phyloP scores from a whole-genome alignment of 208 protist genomes.

The Leishmania guyanensis region DNA sequence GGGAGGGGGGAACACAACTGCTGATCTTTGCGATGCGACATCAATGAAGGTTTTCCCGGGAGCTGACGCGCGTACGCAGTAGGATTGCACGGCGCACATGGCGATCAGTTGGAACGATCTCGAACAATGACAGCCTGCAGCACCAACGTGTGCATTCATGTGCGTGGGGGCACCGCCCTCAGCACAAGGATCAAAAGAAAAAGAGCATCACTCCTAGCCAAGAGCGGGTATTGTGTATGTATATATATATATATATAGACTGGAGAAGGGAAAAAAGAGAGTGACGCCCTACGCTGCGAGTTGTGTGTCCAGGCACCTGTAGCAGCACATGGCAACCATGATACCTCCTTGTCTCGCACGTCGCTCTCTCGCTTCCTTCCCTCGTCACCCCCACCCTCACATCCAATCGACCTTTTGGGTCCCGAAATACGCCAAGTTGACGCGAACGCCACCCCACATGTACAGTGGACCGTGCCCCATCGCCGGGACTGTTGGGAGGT shows the following conservation, averaged over 20 bases:
- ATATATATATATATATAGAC: neutral
- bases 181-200: neutral
- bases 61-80: neutral
- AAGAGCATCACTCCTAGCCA: neutral
- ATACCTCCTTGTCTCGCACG: neutral
- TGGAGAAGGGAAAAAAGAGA: neutral
- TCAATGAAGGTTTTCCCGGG: neutral
- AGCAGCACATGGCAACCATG: neutral
- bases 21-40: neutral
- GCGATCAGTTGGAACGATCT: neutral
- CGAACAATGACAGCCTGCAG: neutral
- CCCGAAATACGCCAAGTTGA: neutral
- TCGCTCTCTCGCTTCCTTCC: neutral
- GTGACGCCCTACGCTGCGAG: neutral
- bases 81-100: neutral
- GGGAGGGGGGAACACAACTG: neutral
- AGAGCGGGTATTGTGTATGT: neutral
- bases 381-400: neutral
- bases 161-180: neutral
- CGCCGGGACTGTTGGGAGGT: neutral
- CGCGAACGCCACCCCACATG: neutral
- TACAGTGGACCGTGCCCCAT: neutral
- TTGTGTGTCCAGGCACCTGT: neutral
- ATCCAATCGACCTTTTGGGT: neutral
- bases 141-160: neutral